Evolutionary conservation across 192 early-diverging fungal genomes (phyloP).

Genomic region (Paraglomus occultum): DNA sequence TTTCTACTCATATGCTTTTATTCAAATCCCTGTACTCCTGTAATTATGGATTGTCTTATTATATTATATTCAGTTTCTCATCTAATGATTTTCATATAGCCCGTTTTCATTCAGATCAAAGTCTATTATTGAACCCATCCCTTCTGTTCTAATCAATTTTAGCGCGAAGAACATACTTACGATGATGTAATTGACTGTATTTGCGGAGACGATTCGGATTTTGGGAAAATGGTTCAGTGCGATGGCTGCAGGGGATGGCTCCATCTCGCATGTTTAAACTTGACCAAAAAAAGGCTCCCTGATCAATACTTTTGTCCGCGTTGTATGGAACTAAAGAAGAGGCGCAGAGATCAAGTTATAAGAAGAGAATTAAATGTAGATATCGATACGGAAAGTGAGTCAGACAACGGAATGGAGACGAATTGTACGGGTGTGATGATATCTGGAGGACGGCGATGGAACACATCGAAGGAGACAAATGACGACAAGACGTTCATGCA

Average conservation of each 20-base stretch:
- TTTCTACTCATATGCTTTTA: no score
- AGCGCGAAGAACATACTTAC: no score
- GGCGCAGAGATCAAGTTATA: neutral
- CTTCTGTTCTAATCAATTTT: no score
- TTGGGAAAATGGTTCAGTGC: constrained; percentile 70
- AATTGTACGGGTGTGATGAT: neutral
- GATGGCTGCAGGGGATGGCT: constrained; percentile 71
- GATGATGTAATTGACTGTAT: constrained; percentile 49
- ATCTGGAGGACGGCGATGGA: neutral
- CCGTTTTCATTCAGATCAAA: no score
- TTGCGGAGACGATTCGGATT: constrained; percentile 46
- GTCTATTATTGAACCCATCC: no score
- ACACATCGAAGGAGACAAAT: neutral
- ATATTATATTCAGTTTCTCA: no score
- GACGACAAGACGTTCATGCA: neutral
- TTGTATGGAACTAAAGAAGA: constrained; percentile 36
- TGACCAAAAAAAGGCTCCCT: constrained; percentile 55
- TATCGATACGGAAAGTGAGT: neutral
- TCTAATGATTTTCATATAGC: no score
- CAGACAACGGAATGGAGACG: neutral
- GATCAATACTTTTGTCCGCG: constrained; percentile 66
- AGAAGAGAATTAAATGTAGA: neutral
- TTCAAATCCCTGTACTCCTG: no score
- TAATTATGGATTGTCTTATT: no score
- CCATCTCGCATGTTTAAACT: constrained; percentile 65